Conservation (phyloP, 2,329 filamentous ascomycete species). For the Thelonectria olida region DNA sequence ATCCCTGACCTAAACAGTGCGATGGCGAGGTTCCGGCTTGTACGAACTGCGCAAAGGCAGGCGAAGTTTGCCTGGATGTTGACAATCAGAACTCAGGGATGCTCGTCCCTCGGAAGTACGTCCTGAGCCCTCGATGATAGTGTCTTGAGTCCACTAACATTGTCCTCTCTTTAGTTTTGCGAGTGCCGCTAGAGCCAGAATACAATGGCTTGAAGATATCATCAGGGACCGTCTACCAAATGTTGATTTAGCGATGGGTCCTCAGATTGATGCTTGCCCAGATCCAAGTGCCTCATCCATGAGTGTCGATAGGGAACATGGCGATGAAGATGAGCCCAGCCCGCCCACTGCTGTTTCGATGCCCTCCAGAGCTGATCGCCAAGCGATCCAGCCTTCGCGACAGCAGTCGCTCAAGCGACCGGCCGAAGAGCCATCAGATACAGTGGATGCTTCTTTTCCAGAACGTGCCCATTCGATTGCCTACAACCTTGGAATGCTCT, state of each 20-base stretch:
- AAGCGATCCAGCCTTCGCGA: slow-evolving; percentile 26
- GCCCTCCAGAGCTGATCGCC: neutral
- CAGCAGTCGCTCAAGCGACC: slow-evolving; percentile 20
- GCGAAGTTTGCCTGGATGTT: slow-evolving; percentile 47
- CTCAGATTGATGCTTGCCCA: slow-evolving; percentile 5
- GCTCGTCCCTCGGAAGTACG: slow-evolving; percentile 46
- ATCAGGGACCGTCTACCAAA: slow-evolving; percentile 20
- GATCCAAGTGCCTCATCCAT: slow-evolving; percentile 1
- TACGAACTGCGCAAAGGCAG: slow-evolving; percentile 48
- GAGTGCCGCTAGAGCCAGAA: slow-evolving; percentile 16
- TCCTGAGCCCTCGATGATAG: no score
- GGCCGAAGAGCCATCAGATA: slow-evolving; percentile 27
- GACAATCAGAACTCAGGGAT: slow-evolving; percentile 47
- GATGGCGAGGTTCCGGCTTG: slow-evolving; percentile 50
- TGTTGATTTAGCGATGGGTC: slow-evolving; percentile 16
- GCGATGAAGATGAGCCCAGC: neutral
- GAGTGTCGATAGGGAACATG: neutral
- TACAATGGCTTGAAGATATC: slow-evolving; percentile 25
- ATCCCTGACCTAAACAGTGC: slow-evolving; percentile 36
- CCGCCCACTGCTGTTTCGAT: no score
- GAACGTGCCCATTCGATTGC: slow-evolving; percentile 41
- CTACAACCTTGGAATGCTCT: slow-evolving; percentile 47
- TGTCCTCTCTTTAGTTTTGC: no score
- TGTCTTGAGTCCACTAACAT: no score
- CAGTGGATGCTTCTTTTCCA: slow-evolving; percentile 25